Evolutionary conservation across 768 basidiomycete species (phyloP).

Genomic region (Pholiota microspora): DNA sequence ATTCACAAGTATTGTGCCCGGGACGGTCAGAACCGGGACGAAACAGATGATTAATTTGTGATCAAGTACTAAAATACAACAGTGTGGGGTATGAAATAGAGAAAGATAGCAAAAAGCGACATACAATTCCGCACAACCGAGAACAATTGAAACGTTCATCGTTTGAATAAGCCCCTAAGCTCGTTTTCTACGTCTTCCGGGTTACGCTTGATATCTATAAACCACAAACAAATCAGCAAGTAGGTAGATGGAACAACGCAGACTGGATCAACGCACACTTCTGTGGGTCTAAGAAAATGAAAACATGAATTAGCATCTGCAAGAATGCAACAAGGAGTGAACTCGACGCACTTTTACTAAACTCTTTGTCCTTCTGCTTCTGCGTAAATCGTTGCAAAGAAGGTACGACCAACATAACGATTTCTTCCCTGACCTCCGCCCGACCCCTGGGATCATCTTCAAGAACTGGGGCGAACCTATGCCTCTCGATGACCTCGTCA

Average conservation of each 20-base stretch:
- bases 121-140: background rate
- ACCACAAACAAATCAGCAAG: background rate
- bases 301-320: background rate
- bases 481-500: constrained; percentile 78
- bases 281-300: constrained; percentile 51
- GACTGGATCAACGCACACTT: constrained; percentile 49
- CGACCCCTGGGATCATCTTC: constrained; percentile 67
- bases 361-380: constrained; percentile 77
- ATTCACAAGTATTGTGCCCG: too few relatives aligned
- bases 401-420: constrained; percentile 74
- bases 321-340: constrained; percentile 2
- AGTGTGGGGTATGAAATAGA: background rate
- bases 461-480: constrained; percentile 64
- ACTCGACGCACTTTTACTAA: constrained; percentile 69
- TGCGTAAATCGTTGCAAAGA: constrained; percentile 71
- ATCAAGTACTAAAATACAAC: constrained; percentile 2
- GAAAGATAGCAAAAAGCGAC: background rate
- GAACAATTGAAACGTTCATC: constrained; percentile 2
- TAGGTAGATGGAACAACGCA: background rate
- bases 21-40: too few relatives aligned
- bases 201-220: constrained; percentile 73
- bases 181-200: constrained; percentile 72
- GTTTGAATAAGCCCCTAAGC: constrained; percentile 58
- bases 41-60: too few relatives aligned
- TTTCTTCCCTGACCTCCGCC: constrained; percentile 65